Evolutionary conservation across 106 monocot genomes (phyloP).

Genomic region (Cymbidium sinense): DNA sequence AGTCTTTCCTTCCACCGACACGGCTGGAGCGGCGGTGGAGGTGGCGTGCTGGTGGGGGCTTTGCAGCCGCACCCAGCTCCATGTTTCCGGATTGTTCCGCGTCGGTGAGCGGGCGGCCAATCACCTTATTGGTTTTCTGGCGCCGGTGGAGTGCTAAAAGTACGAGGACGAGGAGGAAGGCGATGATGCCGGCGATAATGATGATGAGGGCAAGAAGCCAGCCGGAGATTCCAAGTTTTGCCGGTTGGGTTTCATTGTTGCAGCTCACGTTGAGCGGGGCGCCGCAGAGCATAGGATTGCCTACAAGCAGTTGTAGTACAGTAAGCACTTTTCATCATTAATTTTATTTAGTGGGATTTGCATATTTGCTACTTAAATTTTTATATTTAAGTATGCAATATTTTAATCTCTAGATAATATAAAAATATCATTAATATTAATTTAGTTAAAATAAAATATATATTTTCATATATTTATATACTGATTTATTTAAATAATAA

Average conservation of each 20-base stretch:
- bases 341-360: too few relatives aligned
- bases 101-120: neutral
- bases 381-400: too few relatives aligned
- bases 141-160: neutral
- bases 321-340: too few relatives aligned
- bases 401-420: too few relatives aligned
- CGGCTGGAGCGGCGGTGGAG: neutral
- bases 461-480: too few relatives aligned
- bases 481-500: too few relatives aligned
- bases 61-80: neutral
- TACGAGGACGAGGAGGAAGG: neutral
- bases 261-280: slow-evolving; percentile 26
- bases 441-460: too few relatives aligned
- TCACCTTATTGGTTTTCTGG: neutral
- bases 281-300: slow-evolving; percentile 45
- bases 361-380: too few relatives aligned
- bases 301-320: slow-evolving; percentile 5
- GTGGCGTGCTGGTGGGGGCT: neutral
- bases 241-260: neutral
- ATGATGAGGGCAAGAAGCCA: neutral
- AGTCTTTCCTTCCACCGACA: slow-evolving; percentile 3
- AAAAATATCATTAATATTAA: too few relatives aligned
- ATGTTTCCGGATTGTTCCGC: neutral
- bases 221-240: neutral
- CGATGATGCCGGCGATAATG: neutral